phyloP scores from a whole-genome alignment of 768 basidiomycete species.

The Tulasnella sp. region DNA sequence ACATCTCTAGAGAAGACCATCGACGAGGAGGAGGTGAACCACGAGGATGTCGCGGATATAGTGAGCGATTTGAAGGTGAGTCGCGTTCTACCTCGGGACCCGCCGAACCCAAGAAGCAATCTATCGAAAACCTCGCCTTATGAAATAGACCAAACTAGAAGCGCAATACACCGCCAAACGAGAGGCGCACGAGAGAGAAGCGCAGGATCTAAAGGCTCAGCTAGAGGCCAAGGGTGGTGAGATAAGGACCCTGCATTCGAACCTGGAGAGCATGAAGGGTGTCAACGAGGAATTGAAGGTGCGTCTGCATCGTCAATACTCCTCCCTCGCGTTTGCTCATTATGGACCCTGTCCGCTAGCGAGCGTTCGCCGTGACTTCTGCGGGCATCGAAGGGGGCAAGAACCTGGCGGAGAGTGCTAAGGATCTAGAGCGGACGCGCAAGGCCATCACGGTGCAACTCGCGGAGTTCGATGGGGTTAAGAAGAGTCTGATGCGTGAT shows the following conservation, averaged over 20 bases:
- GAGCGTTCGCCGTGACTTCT: conserved; percentile 92
- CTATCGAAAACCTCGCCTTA: no score
- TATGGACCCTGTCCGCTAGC: conserved; percentile 36
- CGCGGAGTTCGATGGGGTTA: conserved; percentile 96
- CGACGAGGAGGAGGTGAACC: conserved; percentile 74
- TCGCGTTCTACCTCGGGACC: conserved; percentile 7
- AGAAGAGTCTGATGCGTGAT: conserved; percentile 98
- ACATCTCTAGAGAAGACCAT: conserved; percentile 70
- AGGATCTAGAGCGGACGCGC: conserved; percentile 91
- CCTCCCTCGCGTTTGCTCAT: not conserved
- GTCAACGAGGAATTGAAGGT: conserved; percentile 99
- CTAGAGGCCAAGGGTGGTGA: conserved; percentile 76
- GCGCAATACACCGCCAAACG: conserved; percentile 87
- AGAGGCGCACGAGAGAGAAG: conserved; percentile 78
- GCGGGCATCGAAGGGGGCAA: conserved; percentile 96
- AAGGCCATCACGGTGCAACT: conserved; percentile 97
- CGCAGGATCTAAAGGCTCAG: conserved; percentile 78
- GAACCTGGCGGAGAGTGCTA: conserved; percentile 91
- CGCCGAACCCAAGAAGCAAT: not conserved
- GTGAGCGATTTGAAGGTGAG: conserved; percentile 84
- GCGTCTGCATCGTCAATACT: conserved; percentile 18
- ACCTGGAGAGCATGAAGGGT: conserved; percentile 86
- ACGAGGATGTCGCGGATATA: conserved; percentile 70
- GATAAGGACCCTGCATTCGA: conserved; percentile 68
- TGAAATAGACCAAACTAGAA: conserved; percentile 74